phyloP scores from a whole-genome alignment of 371 early-diverging fungal species.

The Actinomortierella ambigua region DNA sequence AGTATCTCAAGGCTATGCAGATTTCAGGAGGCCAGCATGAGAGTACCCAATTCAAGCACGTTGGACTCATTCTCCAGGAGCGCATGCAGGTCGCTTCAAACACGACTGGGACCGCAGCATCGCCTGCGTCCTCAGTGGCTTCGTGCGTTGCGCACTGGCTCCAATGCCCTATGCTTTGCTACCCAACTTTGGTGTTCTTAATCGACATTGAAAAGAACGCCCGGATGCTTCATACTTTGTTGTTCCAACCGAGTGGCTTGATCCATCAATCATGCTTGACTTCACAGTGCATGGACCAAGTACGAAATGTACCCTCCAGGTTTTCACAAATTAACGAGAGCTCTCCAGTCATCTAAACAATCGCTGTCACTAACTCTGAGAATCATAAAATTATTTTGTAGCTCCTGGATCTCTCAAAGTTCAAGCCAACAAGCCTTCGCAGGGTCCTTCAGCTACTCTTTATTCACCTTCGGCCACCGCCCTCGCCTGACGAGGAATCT shows the following conservation, averaged over 20 bases:
- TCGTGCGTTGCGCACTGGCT: background rate
- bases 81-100: no score
- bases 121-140: no score
- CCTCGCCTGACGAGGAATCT: no score
- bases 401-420: background rate
- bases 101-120: no score
- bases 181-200: constrained; percentile 12
- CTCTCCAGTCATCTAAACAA: background rate
- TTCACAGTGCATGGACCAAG: constrained; percentile 15
- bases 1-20: no score
- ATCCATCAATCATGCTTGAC: no score
- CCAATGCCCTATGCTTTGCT: background rate
- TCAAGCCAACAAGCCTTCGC: background rate
- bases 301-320: background rate
- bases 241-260: background rate
- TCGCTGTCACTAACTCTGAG: background rate
- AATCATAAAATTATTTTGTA: background rate
- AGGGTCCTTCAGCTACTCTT: no score
- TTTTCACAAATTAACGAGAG: no score
- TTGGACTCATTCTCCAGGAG: no score
- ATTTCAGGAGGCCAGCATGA: no score
- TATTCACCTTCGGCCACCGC: no score
- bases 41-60: no score
- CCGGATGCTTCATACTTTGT: background rate
- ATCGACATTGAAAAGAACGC: constrained; percentile 31